Conservation (phyloP, 352 stramenopile species). For the Globisporangium radiosum region DNA sequence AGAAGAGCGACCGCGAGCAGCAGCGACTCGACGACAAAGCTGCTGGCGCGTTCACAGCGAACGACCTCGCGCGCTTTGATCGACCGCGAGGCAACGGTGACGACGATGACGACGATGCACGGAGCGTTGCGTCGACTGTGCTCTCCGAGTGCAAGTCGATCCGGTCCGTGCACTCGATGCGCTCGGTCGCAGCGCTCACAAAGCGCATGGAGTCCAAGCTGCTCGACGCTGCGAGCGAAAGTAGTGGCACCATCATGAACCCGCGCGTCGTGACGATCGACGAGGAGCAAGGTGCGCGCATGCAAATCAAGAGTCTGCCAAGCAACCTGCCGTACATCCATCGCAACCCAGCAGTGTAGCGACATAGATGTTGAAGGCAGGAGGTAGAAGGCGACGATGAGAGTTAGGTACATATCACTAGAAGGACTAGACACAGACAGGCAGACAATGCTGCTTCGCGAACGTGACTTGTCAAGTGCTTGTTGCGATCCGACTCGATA, state of each 20-base stretch:
- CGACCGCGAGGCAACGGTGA: constrained; percentile 8
- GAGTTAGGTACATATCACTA: too few relatives aligned
- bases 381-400: too few relatives aligned
- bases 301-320: constrained; percentile 85
- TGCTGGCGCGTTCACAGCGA: constrained; percentile 33
- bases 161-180: constrained; percentile 76
- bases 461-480: too few relatives aligned
- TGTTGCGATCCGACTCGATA: too few relatives aligned
- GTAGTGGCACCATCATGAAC: constrained; percentile 22
- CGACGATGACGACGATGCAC: constrained; percentile 53
- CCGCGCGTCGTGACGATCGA: constrained; percentile 86
- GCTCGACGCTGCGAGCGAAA: constrained; percentile 20
- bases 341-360: constrained; percentile 90
- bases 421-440: too few relatives aligned
- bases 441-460: too few relatives aligned
- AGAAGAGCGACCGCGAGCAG: constrained; percentile 78
- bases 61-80: constrained; percentile 43
- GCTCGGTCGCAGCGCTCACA: constrained; percentile 68
- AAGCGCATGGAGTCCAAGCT: constrained; percentile 72
- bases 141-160: constrained; percentile 86
- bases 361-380: background rate
- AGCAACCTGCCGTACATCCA: constrained; percentile 94
- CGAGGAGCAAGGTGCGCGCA: constrained; percentile 79
- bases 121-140: constrained; percentile 67
- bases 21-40: constrained; percentile 53